phyloP scores from a whole-genome alignment of 805 yeast genomes.

The Metschnikowia lochheadii region DNA sequence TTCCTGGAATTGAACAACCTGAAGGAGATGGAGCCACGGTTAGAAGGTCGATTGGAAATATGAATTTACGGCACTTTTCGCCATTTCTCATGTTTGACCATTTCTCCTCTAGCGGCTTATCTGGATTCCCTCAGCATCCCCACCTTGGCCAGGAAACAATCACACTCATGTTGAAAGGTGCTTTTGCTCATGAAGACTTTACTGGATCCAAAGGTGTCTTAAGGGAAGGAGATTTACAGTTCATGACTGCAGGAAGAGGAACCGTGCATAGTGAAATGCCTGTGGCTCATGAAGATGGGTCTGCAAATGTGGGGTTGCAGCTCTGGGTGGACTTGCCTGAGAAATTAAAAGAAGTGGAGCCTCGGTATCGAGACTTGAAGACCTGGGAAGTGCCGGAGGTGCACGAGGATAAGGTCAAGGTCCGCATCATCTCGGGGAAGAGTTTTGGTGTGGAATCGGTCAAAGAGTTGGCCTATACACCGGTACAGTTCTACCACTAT shows the following conservation, averaged over 20 bases:
- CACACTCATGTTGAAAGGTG: conserved; percentile 61
- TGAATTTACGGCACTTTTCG: conserved; percentile 64
- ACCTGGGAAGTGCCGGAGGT: conserved; percentile 68
- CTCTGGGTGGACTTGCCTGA: conserved; percentile 50
- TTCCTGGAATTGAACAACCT: conserved; percentile 59
- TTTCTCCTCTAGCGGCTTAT: conserved; percentile 57
- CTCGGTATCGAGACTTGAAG: conserved; percentile 72
- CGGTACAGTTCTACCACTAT: conserved; percentile 66
- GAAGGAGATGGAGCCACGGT: conserved; percentile 88
- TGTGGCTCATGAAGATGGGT: conserved; percentile 39
- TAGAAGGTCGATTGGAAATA: conserved; percentile 73
- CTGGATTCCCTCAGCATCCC: conserved; percentile 82
- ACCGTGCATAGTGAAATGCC: conserved; percentile 88
- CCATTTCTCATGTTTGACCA: conserved; percentile 84
- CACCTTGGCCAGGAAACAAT: conserved; percentile 84
- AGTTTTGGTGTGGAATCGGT: conserved; percentile 72
- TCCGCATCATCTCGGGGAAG: conserved; percentile 74
- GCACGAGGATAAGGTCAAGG: conserved; percentile 55
- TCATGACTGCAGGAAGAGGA: conserved; percentile 92
- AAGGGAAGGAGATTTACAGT: conserved; percentile 80
- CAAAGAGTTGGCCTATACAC: conserved; percentile 76
- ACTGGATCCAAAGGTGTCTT: conserved; percentile 79
- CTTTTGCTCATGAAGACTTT: conserved; percentile 79
- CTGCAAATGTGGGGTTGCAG: conserved; percentile 55
- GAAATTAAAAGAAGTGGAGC: conserved; percentile 43